A percentile compares a stretch with the other conserved stretches of the same genome.
Conservation (phyloP, 75 land plant genomes). For the Cryptomeria japonica region DNA sequence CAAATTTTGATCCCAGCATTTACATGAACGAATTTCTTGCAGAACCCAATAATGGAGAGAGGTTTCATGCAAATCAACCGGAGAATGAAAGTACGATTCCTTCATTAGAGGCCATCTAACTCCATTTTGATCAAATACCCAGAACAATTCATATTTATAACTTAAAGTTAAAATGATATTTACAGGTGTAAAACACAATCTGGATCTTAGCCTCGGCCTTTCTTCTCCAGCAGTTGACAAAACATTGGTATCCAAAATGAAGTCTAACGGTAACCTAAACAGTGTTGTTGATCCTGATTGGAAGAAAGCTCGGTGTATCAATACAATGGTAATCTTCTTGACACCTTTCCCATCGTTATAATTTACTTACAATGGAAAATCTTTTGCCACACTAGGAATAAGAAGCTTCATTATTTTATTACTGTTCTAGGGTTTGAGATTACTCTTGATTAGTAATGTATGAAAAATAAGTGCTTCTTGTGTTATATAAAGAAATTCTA, state of each 20-base stretch:
- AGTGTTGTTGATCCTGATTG: not conserved
- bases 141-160: not conserved
- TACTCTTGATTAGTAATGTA: not conserved
- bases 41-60: not conserved
- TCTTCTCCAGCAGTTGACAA: not conserved
- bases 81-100: not conserved
- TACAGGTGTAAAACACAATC: not conserved
- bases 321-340: not conserved
- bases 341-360: not conserved
- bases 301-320: not conserved
- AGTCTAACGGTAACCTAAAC: not conserved
- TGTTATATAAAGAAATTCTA: not conserved
- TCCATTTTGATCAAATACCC: not conserved
- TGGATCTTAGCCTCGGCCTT: slow-evolving; percentile 7
- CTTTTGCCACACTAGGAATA: too few species aligned
- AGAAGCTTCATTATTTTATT: not conserved
- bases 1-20: slow-evolving; percentile 74
- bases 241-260: not conserved
- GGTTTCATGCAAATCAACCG: not conserved
- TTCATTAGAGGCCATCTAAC: not conserved
- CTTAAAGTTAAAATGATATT: not conserved
- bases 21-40: slow-evolving; percentile 27
- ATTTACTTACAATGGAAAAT: too few species aligned
- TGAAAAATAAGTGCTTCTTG: not conserved
- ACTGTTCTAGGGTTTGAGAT: not conserved